Evolutionary conservation across 2,329 filamentous ascomycete genomes (phyloP), one percentile per base, ranked within the genome.

Genomic region (Cordyceps militaris): DNA sequence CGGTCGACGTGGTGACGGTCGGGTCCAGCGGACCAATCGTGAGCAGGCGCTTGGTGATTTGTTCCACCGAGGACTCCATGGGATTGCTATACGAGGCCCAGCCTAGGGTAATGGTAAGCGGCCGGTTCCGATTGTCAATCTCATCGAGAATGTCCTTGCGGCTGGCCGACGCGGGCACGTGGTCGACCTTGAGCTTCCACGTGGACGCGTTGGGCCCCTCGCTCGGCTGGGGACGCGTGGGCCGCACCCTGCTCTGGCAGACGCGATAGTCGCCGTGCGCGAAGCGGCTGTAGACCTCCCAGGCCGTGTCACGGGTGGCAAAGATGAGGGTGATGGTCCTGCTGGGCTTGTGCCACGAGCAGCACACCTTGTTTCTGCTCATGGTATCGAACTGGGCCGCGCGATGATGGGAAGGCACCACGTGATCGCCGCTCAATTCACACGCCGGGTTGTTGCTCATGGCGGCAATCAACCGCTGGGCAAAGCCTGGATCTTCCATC

Each of bases 281-380:
- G 28, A 58, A 58, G 3, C 36, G 24, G 7, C 26, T 3, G 13
- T 19, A 43, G 7, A 52, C 28, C 4, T 42, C 9, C n/a, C 23
- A 11, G 2, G 49, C 56, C 7, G 32, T 24, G 3, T 13, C 7
- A 11, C 19, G 4, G 9, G 49, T 30, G 3, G 28, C n/a, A 43
- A 54, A 58, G 32, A 23, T 47, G 42, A 58, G 49, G n/a, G 30
- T 42, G 19, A 50, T 23, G 4, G 26, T 53, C n/a, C 56, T 23
- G 21, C 21, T 53, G 5, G 56, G 49, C 32, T 58, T 58, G 34
- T 53, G 56, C 56, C 56, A 58, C 26, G 56, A 58, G 34, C 56
- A 58, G 26, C 46, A 40, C 11, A 58, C 43, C 32, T 44, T 46
- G 34, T 40, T 58, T 19, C 43, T 28, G 13, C 24, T 48, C 4